Conservation (phyloP, 208 protist species). For the Trypanosoma vivax region DNA sequence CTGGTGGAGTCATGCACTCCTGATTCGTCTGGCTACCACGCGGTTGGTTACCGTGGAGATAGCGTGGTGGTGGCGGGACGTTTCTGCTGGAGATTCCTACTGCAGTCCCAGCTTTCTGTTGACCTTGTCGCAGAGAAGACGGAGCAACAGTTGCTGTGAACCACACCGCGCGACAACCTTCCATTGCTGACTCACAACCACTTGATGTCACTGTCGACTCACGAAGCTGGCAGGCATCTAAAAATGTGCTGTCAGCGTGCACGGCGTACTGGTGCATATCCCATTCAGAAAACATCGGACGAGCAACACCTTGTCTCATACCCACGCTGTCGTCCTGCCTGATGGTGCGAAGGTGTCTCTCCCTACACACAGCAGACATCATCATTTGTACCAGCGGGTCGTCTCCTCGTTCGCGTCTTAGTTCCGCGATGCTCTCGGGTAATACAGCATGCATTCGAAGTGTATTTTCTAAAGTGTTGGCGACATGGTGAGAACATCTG, state of each 20-base stretch:
- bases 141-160: constrained; percentile 59
- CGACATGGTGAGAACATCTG: constrained; percentile 36
- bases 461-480: constrained; percentile 41
- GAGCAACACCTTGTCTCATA: background rate
- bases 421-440: constrained; percentile 26
- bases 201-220: constrained; percentile 1
- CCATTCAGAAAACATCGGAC: constrained; percentile 53
- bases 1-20: background rate
- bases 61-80: constrained; percentile 26
- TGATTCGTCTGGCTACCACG: constrained; percentile 5
- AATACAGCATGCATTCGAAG: constrained; percentile 60
- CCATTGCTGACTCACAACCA: constrained; percentile 8
- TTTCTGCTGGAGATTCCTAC: constrained; percentile 4
- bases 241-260: constrained; percentile 53
- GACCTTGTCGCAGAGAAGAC: constrained; percentile 26
- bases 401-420: constrained; percentile 42
- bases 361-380: constrained; percentile 27
- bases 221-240: constrained; percentile 23
- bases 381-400: constrained; percentile 56
- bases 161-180: constrained; percentile 66
- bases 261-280: constrained; percentile 82
- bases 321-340: background rate
- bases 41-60: constrained; percentile 18
- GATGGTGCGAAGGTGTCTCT: too few relatives aligned
- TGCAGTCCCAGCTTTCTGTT: background rate